Evolutionary conservation across 2,329 filamentous ascomycete genomes (phyloP).

Genomic region (Ceratocystis smalleyi): DNA sequence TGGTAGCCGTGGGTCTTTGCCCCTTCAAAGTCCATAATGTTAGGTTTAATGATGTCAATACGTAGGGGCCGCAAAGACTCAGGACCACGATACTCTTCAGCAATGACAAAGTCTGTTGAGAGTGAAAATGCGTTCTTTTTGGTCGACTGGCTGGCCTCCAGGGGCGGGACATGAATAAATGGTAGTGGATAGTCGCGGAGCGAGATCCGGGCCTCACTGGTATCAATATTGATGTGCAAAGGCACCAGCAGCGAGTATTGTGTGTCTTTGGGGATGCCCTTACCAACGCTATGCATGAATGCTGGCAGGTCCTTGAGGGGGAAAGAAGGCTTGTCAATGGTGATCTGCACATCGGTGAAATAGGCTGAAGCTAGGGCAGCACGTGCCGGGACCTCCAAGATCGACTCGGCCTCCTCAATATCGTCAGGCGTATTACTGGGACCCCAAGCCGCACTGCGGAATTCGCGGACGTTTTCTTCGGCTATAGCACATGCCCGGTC

Average conservation of each 20-base stretch:
- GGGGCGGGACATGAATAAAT: slow-evolving; percentile 71
- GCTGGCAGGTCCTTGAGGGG: slow-evolving; percentile 64
- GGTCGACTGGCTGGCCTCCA: slow-evolving; percentile 64
- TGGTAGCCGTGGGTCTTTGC: slow-evolving; percentile 43
- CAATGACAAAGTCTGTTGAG: slow-evolving; percentile 83
- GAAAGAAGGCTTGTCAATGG: slow-evolving; percentile 86
- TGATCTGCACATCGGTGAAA: slow-evolving; percentile 70
- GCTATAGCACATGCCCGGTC: slow-evolving; percentile 58
- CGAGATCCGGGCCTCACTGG: slow-evolving; percentile 77
- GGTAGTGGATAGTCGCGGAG: slow-evolving; percentile 89
- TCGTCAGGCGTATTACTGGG: slow-evolving; percentile 68
- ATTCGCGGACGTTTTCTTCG: slow-evolving; percentile 58
- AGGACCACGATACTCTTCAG: slow-evolving; percentile 72
- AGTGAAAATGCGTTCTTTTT: slow-evolving; percentile 69
- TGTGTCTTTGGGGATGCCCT: slow-evolving; percentile 87
- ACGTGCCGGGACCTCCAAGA: slow-evolving; percentile 70
- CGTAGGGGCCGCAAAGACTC: slow-evolving; percentile 67
- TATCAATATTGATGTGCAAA: slow-evolving; percentile 74
- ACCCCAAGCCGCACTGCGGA: slow-evolving; percentile 69
- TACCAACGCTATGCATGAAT: slow-evolving; percentile 81
- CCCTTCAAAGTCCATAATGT: slow-evolving; percentile 17
- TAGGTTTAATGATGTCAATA: slow-evolving; percentile 68
- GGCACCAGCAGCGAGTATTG: slow-evolving; percentile 79
- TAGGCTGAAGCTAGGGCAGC: slow-evolving; percentile 68
- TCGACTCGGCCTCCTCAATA: slow-evolving; percentile 64